Evolutionary conservation across 352 stramenopile genomes (phyloP).

Genomic region (Pythium brassicae): DNA sequence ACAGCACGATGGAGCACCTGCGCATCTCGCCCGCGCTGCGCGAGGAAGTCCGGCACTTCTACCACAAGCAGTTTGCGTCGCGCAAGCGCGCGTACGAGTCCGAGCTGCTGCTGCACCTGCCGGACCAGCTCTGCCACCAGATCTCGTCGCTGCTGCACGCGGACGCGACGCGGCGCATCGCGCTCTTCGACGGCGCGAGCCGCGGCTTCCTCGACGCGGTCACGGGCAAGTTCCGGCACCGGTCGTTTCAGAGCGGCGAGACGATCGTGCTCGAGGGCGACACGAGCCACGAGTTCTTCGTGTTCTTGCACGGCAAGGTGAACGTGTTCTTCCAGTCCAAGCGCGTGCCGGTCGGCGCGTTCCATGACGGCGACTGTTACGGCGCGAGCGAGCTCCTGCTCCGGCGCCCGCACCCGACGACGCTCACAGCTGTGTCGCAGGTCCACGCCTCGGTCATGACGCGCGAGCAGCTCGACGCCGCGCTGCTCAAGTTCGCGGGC

Average conservation of each 20-base stretch:
- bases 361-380: slow-evolving; percentile 67
- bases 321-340: slow-evolving; percentile 56
- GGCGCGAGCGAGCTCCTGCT: slow-evolving; percentile 67
- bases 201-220: slow-evolving; percentile 74
- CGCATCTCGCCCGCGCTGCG: slow-evolving; percentile 49
- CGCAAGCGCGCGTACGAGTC: slow-evolving; percentile 71
- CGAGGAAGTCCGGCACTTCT: slow-evolving; percentile 65
- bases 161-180: slow-evolving; percentile 44
- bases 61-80: slow-evolving; percentile 56
- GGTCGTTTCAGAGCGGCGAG: slow-evolving; percentile 68
- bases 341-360: slow-evolving; percentile 42
- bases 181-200: slow-evolving; percentile 58
- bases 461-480: slow-evolving; percentile 62
- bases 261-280: slow-evolving; percentile 66
- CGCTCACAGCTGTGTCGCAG: slow-evolving; percentile 37
- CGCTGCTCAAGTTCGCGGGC: slow-evolving; percentile 56
- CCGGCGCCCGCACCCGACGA: slow-evolving; percentile 31
- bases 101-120: slow-evolving; percentile 54
- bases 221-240: slow-evolving; percentile 72
- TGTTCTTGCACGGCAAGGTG: slow-evolving; percentile 53
- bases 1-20: slow-evolving; percentile 56
- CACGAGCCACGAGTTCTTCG: slow-evolving; percentile 64
- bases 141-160: slow-evolving; percentile 73
- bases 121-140: slow-evolving; percentile 68
- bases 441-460: slow-evolving; percentile 71